Evolutionary conservation across 139 green algal genomes (phyloP), one percentile per base, ranked within the genome.

Genomic region (Chlamydomonas asymmetrica): DNA sequence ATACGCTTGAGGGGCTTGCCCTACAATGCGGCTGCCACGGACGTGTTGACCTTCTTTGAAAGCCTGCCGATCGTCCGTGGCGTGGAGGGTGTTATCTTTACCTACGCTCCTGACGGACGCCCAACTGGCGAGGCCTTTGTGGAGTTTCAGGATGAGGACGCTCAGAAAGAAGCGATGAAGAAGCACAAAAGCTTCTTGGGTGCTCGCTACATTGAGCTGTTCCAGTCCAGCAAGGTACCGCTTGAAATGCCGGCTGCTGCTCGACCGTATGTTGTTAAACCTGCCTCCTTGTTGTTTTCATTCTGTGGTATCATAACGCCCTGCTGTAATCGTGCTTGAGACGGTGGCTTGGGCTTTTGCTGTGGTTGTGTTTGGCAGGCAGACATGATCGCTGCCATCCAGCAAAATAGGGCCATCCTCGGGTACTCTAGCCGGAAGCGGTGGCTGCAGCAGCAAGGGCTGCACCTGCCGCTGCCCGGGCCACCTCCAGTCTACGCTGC

Each of bases 81-180:
- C 31, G 80, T 84, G 41, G 84, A 88, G 20, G 86, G 84, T 22
- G 81, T 97, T 7, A 76, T 95, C 0, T 92, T 97, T 78, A 90
- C 93, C 0, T 71, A 71, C 31, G 67, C 75, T 0, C 77, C 76
- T 16, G 90, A 95, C 39, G 92, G 93, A 18, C 84, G 93, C 3
- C 87, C 90, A n/a, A 94, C 92, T 3, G 93, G 93, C 9, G 93
- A 97, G 71, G 93, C 91, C 0, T 97, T 92, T 66, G 91, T 94
- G 27, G 91, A 95, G 81, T 81, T 97, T 43, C 56, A 82, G 41
- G 73, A 71, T 22, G 81, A 90, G 45, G 83, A 85, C 31, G 86
- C 59, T 5, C 78, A 88, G 76, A 66, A 85, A 34, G 81, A 84
- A 32, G 90, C 89, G 45, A 86, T 96, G 54, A 84, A 77, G 34